Conservation (phyloP, 306 rosid genomes). For the Prosopis cineraria region DNA sequence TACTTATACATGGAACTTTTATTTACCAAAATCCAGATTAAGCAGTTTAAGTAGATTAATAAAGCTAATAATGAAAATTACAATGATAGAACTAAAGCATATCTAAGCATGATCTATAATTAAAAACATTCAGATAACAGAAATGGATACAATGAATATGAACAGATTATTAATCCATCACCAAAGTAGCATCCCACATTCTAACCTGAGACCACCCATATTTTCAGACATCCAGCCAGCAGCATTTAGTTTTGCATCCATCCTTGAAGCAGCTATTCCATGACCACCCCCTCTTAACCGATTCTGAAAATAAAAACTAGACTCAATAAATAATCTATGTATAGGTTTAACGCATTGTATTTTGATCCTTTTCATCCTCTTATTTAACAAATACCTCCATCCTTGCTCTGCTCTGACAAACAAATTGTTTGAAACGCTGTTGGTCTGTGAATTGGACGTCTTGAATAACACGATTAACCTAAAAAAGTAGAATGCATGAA, state of each 20-base stretch:
- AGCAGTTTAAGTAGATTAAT: slow-evolving; percentile 8
- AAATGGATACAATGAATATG: slow-evolving; percentile 17
- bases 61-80: slow-evolving; percentile 25
- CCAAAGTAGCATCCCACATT: slow-evolving; percentile 30
- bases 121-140: slow-evolving; percentile 27
- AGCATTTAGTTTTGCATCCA: slow-evolving; percentile 91
- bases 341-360: slow-evolving; percentile 23
- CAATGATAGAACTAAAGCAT: slow-evolving; percentile 8
- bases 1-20: slow-evolving; percentile 20
- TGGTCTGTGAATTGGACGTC: slow-evolving; percentile 95
- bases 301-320: slow-evolving; percentile 58
- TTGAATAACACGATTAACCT: slow-evolving; percentile 87
- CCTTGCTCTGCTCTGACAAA: slow-evolving; percentile 92
- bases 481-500: slow-evolving; percentile 36
- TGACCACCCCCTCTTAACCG: slow-evolving; percentile 97
- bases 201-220: slow-evolving; percentile 98
- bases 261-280: slow-evolving; percentile 96
- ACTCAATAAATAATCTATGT: slow-evolving; percentile 13
- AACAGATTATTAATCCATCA: not conserved
- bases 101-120: not conserved
- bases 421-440: slow-evolving; percentile 96
- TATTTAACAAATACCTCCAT: slow-evolving; percentile 76
- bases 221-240: slow-evolving; percentile 96
- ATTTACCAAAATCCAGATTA: not conserved
- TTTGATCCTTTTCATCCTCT: slow-evolving; percentile 18